Base-by-base conservation (phyloP, 2,329 filamentous ascomycete genomes). In the Paracamarosporium sp. region DNA sequence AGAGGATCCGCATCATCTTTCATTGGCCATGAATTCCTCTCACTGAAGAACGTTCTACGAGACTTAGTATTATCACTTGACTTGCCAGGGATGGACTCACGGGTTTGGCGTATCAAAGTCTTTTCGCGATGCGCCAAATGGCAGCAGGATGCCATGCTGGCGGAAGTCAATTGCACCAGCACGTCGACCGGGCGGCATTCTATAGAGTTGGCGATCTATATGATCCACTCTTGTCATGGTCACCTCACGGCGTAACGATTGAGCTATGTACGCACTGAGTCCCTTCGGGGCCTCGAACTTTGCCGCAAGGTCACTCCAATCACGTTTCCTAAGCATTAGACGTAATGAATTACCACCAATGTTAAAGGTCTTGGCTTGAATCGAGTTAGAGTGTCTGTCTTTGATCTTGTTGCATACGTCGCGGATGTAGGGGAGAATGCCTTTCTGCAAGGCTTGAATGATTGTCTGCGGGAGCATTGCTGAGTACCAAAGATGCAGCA, bases 71-170 rank as follows among this genome's bases (percentile, higher is more conserved):
- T n/a, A n/a, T n/a, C n/a, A n/a, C n/a, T n/a, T n/a, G n/a, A n/a
- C n/a, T n/a, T n/a, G n/a, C n/a, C n/a, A n/a, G n/a, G n/a, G n/a
- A n/a, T n/a, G n/a, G n/a, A 72, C 78, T 65, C 53, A 81, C 78
- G 78, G 78, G 63, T 82, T 81, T 1, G 78, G 79, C 1, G 57
- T 67, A 8, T 66, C 56, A 56, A 80, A 81, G 0, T 65, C 63
- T 2, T 62, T 31, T 3, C 62, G 55, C 4, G 73, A 71, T 2
- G 5, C n/a, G n/a, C n/a, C n/a, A n/a, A n/a, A n/a, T n/a, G n/a
- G n/a, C n/a, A n/a, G n/a, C n/a, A n/a, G n/a, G n/a, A n/a, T n/a
- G n/a, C n/a, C n/a, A n/a, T n/a, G n/a, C n/a, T n/a, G n/a, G n/a
- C n/a, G n/a, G n/a, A n/a, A n/a, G n/a, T n/a, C n/a, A n/a, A n/a